A percentile compares a stretch with the other conserved stretches of the same genome.
Evolutionary conservation across 306 rosid species (phyloP).

Genomic region (Dryas octopetala): DNA sequence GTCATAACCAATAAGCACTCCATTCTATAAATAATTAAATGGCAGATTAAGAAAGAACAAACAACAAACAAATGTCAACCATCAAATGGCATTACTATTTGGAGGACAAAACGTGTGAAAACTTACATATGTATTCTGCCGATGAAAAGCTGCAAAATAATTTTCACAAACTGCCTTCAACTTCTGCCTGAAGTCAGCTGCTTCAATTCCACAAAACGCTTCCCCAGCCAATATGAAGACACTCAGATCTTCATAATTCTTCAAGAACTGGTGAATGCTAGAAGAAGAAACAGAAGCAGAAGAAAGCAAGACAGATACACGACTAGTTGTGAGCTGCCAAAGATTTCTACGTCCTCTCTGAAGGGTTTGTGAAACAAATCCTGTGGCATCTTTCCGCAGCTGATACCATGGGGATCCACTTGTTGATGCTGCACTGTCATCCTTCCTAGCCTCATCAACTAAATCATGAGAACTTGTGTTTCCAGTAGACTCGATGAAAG

Average conservation of each 20-base stretch:
- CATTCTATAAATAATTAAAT: not conserved
- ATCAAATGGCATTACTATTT: not conserved
- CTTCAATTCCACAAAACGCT: conserved; percentile 96
- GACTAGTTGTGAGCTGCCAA: conserved; percentile 95
- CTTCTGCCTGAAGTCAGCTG: conserved; percentile 95
- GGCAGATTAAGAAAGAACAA: not conserved
- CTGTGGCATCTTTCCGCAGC: conserved; percentile 82
- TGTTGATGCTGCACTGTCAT: conserved; percentile 57
- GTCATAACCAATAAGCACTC: not conserved
- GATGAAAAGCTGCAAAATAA: conserved; percentile 86
- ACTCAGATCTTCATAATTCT: conserved; percentile 87
- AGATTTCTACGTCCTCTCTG: conserved; percentile 90
- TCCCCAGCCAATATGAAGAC: conserved; percentile 93
- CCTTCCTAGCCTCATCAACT: conserved; percentile 49
- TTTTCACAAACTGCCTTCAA: conserved; percentile 90
- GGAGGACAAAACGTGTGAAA: conserved; percentile 24
- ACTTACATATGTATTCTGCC: conserved; percentile 91
- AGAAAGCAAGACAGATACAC: conserved; percentile 91
- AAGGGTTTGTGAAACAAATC: conserved; percentile 84
- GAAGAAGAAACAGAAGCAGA: conserved; percentile 78
- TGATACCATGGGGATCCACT: conserved; percentile 95
- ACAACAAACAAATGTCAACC: not conserved
- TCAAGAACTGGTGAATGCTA: conserved; percentile 95
- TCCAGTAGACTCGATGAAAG: conserved; percentile 41
- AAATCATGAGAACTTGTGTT: conserved; percentile 35